phyloP scores from a whole-genome alignment of 805 yeast species.

The Clavispora fructus region DNA sequence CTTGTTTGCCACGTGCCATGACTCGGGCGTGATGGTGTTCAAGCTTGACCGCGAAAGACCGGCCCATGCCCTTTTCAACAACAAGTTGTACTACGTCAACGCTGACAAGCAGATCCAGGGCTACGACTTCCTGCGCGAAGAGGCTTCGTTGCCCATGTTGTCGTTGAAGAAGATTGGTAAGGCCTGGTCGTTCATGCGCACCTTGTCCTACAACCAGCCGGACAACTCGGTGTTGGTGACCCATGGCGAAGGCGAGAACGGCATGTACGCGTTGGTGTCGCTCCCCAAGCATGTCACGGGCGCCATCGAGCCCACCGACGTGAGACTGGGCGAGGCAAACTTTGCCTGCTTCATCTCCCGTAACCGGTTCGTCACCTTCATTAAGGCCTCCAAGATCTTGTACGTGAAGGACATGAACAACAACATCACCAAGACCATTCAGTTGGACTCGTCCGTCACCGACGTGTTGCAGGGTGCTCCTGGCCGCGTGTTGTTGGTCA shows the following conservation, averaged over 20 bases:
- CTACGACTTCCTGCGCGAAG: constrained; percentile 62
- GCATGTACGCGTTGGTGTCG: constrained; percentile 65
- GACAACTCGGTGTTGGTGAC: constrained; percentile 84
- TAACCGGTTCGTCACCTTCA: constrained; percentile 84
- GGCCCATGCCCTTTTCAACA: constrained; percentile 70
- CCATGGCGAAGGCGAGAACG: constrained; percentile 64
- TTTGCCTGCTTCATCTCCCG: constrained; percentile 91
- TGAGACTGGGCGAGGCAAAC: constrained; percentile 74
- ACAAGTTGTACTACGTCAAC: constrained; percentile 70
- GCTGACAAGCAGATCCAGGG: constrained; percentile 81
- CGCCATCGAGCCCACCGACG: constrained; percentile 86
- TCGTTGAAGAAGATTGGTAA: constrained; percentile 81
- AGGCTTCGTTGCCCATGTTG: constrained; percentile 69
- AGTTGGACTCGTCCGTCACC: constrained; percentile 58
- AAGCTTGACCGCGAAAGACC: constrained; percentile 97
- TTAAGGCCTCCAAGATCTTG: constrained; percentile 57
- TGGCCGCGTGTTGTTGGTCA: constrained; percentile 75
- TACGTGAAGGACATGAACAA: constrained; percentile 82
- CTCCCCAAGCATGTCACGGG: constrained; percentile 86
- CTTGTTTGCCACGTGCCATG: constrained; percentile 94
- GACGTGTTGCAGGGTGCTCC: constrained; percentile 78
- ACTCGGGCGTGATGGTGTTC: constrained; percentile 96
- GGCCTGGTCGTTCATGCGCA: constrained; percentile 80
- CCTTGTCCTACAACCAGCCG: constrained; percentile 85
- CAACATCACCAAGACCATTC: constrained; percentile 74